Evolutionary conservation across 345 rosid genomes (phyloP).

Genomic region (Barbarea vulgaris): DNA sequence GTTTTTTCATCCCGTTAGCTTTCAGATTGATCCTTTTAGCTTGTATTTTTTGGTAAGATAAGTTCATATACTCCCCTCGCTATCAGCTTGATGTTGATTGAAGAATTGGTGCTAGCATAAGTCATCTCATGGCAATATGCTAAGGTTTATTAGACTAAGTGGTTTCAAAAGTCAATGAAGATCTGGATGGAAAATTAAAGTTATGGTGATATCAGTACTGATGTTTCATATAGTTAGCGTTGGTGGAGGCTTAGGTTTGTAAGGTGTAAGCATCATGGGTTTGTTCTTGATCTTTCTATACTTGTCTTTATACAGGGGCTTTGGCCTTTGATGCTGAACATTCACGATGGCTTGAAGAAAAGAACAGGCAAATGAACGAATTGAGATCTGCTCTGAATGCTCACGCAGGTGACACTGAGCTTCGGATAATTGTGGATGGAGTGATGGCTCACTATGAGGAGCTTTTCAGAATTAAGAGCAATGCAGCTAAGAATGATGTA

Average conservation of each 20-base stretch:
- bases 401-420: slow-evolving; percentile 90
- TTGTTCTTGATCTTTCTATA: neutral
- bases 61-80: neutral
- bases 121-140: slow-evolving; percentile 13
- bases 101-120: slow-evolving; percentile 11
- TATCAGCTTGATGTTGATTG: neutral
- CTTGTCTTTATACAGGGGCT: slow-evolving; percentile 56
- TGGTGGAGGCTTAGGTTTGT: slow-evolving; percentile 1
- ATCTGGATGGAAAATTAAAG: neutral
- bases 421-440: slow-evolving; percentile 67
- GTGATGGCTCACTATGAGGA: slow-evolving; percentile 73
- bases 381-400: slow-evolving; percentile 88
- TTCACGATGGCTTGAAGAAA: slow-evolving; percentile 90
- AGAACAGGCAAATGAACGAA: slow-evolving; percentile 68
- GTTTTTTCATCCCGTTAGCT: slow-evolving; percentile 24
- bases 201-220: slow-evolving; percentile 1
- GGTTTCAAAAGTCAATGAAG: slow-evolving; percentile 15
- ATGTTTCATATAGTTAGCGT: neutral
- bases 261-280: neutral
- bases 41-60: neutral
- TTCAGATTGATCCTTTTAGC: slow-evolving; percentile 12
- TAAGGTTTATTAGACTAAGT: neutral
- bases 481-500: slow-evolving; percentile 88
- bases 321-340: slow-evolving; percentile 87
- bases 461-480: slow-evolving; percentile 74